phyloP scores from a whole-genome alignment of 2,329 filamentous ascomycete genomes.

The Paracoccidioides lutzii region DNA sequence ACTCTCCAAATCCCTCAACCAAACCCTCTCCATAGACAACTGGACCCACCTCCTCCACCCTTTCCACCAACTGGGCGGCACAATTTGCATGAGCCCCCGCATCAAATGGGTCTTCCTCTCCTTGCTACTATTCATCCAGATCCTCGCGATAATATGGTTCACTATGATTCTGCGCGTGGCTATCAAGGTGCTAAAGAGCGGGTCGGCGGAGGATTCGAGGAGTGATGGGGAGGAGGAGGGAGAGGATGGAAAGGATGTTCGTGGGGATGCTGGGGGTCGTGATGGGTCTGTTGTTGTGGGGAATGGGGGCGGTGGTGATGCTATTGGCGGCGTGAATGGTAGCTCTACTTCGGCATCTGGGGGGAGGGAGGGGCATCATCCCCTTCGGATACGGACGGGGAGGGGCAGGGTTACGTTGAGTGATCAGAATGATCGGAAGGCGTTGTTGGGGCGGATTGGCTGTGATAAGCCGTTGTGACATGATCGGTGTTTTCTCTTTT shows the following conservation, averaged over 20 bases:
- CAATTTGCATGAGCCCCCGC: slow-evolving; percentile 64
- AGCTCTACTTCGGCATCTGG: slow-evolving; percentile 11
- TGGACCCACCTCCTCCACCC: slow-evolving; percentile 58
- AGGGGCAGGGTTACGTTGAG: slow-evolving; percentile 27
- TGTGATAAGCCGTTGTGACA: slow-evolving; percentile 19
- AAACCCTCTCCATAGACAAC: slow-evolving; percentile 15
- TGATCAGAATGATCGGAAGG: slow-evolving; percentile 29
- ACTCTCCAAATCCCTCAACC: neutral
- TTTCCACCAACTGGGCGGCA: slow-evolving; percentile 56
- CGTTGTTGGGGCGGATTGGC: slow-evolving; percentile 21
- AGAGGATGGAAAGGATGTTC: slow-evolving; percentile 17
- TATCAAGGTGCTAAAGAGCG: slow-evolving; percentile 57
- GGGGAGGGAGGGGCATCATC: slow-evolving; percentile 8
- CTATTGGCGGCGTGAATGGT: slow-evolving; percentile 16
- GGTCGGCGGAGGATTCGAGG: slow-evolving; percentile 71
- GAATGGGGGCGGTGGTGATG: neutral
- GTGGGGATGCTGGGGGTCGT: too few relatives aligned
- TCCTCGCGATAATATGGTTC: slow-evolving; percentile 78
- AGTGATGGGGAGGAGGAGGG: slow-evolving; percentile 74
- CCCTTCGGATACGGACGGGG: slow-evolving; percentile 19
- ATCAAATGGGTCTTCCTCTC: slow-evolving; percentile 67
- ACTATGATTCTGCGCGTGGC: slow-evolving; percentile 76
- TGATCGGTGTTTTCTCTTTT: neutral
- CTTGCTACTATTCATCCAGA: slow-evolving; percentile 64
- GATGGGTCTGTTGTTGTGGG: neutral